phyloP scores from a whole-genome alignment of 2,329 filamentous ascomycete genomes.

The Podosphaera leucotricha region DNA sequence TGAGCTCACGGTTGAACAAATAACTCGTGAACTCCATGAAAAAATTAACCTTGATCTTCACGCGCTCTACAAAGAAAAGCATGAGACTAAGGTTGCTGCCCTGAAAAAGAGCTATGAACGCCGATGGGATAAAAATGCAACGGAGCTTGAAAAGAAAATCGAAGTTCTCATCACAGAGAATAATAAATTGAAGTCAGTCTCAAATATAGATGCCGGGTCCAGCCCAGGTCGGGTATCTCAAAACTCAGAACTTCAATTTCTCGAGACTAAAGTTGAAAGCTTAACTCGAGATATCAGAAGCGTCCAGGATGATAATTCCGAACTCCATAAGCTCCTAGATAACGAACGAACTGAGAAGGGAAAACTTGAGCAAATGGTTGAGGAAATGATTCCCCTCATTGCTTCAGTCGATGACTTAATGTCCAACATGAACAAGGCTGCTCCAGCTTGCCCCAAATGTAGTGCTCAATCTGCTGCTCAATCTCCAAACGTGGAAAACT shows the following conservation, averaged over 20 bases:
- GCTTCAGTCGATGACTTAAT: slow-evolving; percentile 18
- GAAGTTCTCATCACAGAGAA: slow-evolving; percentile 50
- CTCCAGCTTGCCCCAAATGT: slow-evolving; percentile 8
- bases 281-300: slow-evolving; percentile 49
- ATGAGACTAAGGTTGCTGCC: slow-evolving; percentile 84
- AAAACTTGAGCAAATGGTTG: slow-evolving; percentile 56
- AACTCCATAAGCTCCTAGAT: slow-evolving; percentile 41
- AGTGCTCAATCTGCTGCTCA: slow-evolving; percentile 9
- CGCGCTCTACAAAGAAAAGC: slow-evolving; percentile 83
- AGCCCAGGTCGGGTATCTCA: slow-evolving; percentile 21
- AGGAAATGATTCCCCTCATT: slow-evolving; percentile 60
- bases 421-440: slow-evolving; percentile 11
- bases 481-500: slow-evolving; percentile 22
- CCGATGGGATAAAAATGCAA: slow-evolving; percentile 71
- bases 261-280: slow-evolving; percentile 50
- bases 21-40: background rate
- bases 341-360: slow-evolving; percentile 62
- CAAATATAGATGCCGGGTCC: slow-evolving; percentile 22
- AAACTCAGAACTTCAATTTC: slow-evolving; percentile 63
- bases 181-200: slow-evolving; percentile 43
- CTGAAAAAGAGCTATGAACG: slow-evolving; percentile 68
- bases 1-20: slow-evolving; percentile 50
- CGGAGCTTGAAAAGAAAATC: slow-evolving; percentile 50
- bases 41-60: slow-evolving; percentile 89
- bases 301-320: slow-evolving; percentile 44